These are phyloP conservation scores for Endocalyx cinctus DNA, from an alignment of 2,329 filamentous ascomycete species.

Conservation along the genomic window DNA sequence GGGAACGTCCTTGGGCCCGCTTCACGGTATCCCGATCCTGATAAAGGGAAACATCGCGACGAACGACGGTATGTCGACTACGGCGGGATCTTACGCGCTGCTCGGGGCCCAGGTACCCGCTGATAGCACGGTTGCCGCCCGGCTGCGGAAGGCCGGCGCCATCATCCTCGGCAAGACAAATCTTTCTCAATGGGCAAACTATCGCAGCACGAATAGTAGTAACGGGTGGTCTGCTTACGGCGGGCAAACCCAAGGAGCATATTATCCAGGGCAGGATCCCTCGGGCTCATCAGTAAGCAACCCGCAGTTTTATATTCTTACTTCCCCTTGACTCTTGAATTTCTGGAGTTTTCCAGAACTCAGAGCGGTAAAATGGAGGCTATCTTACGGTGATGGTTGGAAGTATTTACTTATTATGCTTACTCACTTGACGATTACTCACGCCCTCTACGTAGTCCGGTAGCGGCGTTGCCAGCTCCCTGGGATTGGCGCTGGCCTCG, in stretches of 20 bases:
- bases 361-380: no score
- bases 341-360: no score
- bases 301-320: no score
- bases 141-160: constrained; percentile 56
- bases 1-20: constrained; percentile 32
- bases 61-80: constrained; percentile 57
- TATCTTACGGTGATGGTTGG: no score
- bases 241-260: constrained; percentile 58
- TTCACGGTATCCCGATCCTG: constrained; percentile 62
- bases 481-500: constrained; percentile 54
- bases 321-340: no score
- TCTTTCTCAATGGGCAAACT: constrained; percentile 62
- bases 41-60: constrained; percentile 67
- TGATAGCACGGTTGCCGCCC: constrained; percentile 56
- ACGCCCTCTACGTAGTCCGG: constrained; percentile 61
- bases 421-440: no score
- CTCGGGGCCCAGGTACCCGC: constrained; percentile 50
- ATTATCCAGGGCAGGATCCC: constrained; percentile 58
- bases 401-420: no score
- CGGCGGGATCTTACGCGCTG: constrained; percentile 58
- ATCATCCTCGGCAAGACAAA: constrained; percentile 65
- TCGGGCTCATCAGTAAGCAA: no score
- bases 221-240: constrained; percentile 63
- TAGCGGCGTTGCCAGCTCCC: constrained; percentile 52
- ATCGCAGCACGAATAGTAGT: constrained; percentile 49